Conservation (phyloP, 2,329 filamentous ascomycete genomes). For the Trichoderma harzianum region DNA sequence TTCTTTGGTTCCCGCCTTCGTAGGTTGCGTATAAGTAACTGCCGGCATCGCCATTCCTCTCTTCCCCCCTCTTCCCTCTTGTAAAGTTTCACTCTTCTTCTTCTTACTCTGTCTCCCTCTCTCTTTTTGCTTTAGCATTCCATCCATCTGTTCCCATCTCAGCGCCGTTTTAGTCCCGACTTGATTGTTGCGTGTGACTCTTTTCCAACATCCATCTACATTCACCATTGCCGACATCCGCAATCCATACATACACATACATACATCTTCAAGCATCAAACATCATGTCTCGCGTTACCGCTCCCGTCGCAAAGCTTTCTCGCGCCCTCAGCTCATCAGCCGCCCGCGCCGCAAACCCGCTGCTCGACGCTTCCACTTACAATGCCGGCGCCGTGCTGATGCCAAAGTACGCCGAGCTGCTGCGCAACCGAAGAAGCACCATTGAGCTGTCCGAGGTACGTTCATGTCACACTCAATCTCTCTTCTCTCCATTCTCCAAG, state of each 20-base stretch:
- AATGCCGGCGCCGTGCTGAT: slow-evolving; percentile 39
- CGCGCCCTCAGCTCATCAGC: slow-evolving; percentile 44
- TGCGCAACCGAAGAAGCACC: slow-evolving; percentile 33
- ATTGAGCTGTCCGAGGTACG: slow-evolving; percentile 41
- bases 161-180: background rate
- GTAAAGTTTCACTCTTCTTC: background rate
- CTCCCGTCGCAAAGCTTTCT: slow-evolving; percentile 48
- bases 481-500: background rate
- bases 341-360: slow-evolving; percentile 33
- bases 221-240: background rate
- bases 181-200: background rate
- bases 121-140: background rate
- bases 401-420: slow-evolving; percentile 48
- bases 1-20: background rate
- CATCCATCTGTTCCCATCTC: background rate
- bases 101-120: background rate
- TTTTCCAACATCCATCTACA: background rate
- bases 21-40: background rate
- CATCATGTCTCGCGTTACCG: slow-evolving; percentile 48
- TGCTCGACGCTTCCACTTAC: slow-evolving; percentile 35
- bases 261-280: background rate
- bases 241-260: background rate
- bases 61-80: background rate
- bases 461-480: slow-evolving; percentile 6
- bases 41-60: background rate